These are phyloP conservation scores for Cercospora sojina DNA, from an alignment of 2,329 filamentous ascomycete species.

Conservation along the genomic window DNA sequence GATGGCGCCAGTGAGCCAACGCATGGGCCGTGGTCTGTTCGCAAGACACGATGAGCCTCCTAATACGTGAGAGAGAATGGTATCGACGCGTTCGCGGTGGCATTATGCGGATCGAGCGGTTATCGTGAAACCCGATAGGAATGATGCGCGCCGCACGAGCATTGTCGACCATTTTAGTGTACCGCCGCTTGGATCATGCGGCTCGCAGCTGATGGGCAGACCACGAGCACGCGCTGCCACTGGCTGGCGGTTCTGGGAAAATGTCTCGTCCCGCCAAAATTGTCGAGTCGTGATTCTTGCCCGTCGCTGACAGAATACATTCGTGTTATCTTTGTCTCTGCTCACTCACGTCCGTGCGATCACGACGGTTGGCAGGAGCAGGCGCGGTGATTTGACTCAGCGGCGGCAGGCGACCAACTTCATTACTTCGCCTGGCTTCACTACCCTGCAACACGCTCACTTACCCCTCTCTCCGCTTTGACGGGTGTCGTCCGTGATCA, in stretches of 20 bases:
- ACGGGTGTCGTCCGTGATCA: background rate
- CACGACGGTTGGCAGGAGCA: background rate
- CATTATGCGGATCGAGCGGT: background rate
- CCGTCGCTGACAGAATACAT: background rate
- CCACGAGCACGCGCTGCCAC: background rate
- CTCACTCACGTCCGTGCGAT: background rate
- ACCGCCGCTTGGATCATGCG: slow-evolving; percentile 1
- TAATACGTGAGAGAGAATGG: background rate
- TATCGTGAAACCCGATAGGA: slow-evolving; percentile 9
- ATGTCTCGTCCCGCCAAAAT: background rate
- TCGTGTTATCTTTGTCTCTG: background rate
- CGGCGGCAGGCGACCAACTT: background rate
- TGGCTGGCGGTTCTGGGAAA: background rate
- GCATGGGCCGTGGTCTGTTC: background rate
- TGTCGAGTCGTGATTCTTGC: background rate
- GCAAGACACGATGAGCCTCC: slow-evolving; percentile 8
- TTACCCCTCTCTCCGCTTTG: background rate
- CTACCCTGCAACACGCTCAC: background rate
- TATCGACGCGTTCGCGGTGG: background rate
- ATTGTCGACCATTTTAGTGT: background rate
- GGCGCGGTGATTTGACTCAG: background rate
- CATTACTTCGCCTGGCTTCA: background rate
- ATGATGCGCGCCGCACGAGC: slow-evolving; percentile 15
- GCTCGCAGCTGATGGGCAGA: slow-evolving; percentile 10
- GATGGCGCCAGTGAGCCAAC: background rate